Evolutionary conservation across 1,284 basidiomycete genomes (phyloP).

Genomic region (Calocybe gambosa): DNA sequence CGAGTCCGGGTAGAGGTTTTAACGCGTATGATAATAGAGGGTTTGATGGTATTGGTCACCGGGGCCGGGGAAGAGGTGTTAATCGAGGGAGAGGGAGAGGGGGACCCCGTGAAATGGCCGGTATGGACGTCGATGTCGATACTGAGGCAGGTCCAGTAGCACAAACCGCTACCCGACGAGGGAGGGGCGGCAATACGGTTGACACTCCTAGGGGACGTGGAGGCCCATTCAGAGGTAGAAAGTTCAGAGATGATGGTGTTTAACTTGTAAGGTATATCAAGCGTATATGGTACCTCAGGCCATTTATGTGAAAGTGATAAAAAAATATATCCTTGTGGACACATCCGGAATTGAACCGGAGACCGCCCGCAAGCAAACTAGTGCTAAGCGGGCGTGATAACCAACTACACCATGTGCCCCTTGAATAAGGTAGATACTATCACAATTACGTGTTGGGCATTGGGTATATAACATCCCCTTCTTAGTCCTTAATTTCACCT

Average conservation of each 20-base stretch:
- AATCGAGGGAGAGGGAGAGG: constrained; percentile 16
- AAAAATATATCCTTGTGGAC: constrained; percentile 11
- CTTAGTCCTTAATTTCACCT: no score
- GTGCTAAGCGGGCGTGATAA: constrained; percentile 18
- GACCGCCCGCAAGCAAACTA: constrained; percentile 13
- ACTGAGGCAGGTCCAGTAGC: constrained; percentile 9
- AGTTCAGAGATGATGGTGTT: not conserved
- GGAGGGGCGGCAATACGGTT: constrained; percentile 17
- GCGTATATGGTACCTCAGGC: no score
- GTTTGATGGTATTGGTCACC: constrained; percentile 1
- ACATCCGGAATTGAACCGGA: constrained; percentile 21
- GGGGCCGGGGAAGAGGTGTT: constrained; percentile 15
- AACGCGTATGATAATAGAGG: constrained; percentile 8
- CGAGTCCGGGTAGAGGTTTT: not conserved
- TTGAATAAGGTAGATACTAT: no score
- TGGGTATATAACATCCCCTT: no score
- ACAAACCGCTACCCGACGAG: constrained; percentile 11
- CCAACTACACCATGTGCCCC: constrained; percentile 20
- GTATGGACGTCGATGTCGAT: constrained; percentile 9
- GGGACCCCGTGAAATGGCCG: not conserved
- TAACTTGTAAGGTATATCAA: no score
- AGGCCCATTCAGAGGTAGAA: not conserved
- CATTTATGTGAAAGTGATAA: no score
- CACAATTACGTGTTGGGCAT: no score
- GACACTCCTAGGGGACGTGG: constrained; percentile 7